Evolutionary conservation across 208 protist genomes (phyloP).

Genomic region (Jaenimonas drosophilae): DNA sequence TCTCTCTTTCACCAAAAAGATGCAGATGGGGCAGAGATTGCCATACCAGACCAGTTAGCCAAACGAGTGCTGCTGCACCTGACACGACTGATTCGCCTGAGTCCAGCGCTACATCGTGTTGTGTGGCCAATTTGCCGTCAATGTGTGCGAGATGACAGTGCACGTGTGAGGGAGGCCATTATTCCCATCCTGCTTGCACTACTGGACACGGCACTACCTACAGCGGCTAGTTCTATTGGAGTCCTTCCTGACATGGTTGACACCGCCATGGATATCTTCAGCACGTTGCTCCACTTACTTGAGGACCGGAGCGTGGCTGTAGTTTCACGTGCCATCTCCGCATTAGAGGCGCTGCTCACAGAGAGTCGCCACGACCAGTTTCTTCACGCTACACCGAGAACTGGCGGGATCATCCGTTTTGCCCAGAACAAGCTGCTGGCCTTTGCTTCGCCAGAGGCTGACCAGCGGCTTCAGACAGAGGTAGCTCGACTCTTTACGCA

Average conservation of each 20-base stretch:
- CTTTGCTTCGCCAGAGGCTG: slow-evolving; percentile 13
- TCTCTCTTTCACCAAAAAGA: slow-evolving; percentile 53
- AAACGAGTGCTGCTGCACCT: slow-evolving; percentile 44
- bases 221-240: neutral
- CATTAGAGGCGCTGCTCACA: slow-evolving; percentile 61
- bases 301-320: slow-evolving; percentile 59
- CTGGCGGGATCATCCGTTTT: slow-evolving; percentile 35
- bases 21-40: slow-evolving; percentile 15
- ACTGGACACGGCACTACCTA: slow-evolving; percentile 8
- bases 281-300: slow-evolving; percentile 63
- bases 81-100: slow-evolving; percentile 26
- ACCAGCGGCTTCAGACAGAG: slow-evolving; percentile 21
- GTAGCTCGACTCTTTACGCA: slow-evolving; percentile 53
- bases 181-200: slow-evolving; percentile 66
- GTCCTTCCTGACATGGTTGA: slow-evolving; percentile 5
- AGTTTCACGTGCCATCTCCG: slow-evolving; percentile 50
- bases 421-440: slow-evolving; percentile 55
- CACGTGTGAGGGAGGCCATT: slow-evolving; percentile 63
- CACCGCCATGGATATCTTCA: slow-evolving; percentile 37
- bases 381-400: slow-evolving; percentile 18
- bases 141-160: slow-evolving; percentile 59
- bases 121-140: slow-evolving; percentile 62
- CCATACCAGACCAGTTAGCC: slow-evolving; percentile 26
- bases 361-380: slow-evolving; percentile 19
- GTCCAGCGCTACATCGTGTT: slow-evolving; percentile 44